Conservation (phyloP, 106 monocot genomes). For the Agapanthus africanus region DNA sequence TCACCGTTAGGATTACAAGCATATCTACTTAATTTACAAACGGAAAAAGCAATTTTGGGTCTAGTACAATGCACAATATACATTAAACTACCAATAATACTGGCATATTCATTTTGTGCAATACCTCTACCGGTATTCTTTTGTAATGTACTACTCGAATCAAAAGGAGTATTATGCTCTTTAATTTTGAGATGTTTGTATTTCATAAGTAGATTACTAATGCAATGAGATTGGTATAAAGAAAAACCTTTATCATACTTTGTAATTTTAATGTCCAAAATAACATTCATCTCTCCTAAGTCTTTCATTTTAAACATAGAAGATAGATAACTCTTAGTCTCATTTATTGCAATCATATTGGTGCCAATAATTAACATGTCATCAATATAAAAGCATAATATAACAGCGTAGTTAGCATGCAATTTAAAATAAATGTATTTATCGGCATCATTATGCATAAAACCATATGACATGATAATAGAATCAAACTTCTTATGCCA, state of each 20-base stretch:
- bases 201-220: background rate
- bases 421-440: background rate
- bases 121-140: background rate
- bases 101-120: background rate
- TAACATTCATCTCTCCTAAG: background rate
- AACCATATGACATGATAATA: background rate
- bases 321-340: background rate
- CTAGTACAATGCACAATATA: conserved; percentile 2
- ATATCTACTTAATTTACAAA: conserved; percentile 8
- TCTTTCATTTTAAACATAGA: background rate
- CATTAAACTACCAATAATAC: background rate
- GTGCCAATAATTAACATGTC: background rate
- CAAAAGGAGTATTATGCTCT: background rate
- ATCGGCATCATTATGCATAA: background rate
- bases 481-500: background rate
- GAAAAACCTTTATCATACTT: background rate
- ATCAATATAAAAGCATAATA: background rate
- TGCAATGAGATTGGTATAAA: background rate
- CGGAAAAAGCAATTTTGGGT: background rate
- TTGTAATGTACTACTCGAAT: background rate
- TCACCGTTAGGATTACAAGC: background rate
- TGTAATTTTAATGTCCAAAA: background rate
- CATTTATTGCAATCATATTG: background rate
- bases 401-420: background rate
- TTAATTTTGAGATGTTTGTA: background rate